Base-by-base conservation (phyloP, 768 basidiomycete genomes). In the Tricholoma saponaceum region DNA sequence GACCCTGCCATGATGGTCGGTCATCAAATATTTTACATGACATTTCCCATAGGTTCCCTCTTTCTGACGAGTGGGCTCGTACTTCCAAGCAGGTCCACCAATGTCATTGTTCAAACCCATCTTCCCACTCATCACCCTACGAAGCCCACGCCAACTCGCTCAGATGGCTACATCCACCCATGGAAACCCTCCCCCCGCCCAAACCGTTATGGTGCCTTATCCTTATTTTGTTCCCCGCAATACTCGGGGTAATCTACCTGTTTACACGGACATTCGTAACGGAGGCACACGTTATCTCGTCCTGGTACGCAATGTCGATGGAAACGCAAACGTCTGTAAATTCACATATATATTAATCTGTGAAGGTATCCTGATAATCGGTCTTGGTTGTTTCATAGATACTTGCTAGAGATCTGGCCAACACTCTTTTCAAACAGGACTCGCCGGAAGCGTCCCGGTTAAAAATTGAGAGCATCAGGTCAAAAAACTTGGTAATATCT, bases 221-320 rank as follows among this genome's bases (percentile, higher is more conserved):
- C 66, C 72, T 26, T 92, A 90, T 72, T 81, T 79, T 59, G 76
- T 92, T 46, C 79, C 82, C 20, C 82, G 90, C 59, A 91, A 89
- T 69, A 69, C 80, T 49, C 78, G 78, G 51, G 86, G 87, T 30
- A 80, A 81, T 50, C 77, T 92, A 28, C 89, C 90, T 44, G 87
- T 92, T 23, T 90, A 90, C 69, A 81, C 86, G 26, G 87, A 91
- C 67, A 67, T 89, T 46, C 83, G 86, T 60, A 89, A 87, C 67
- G 82, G 72, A 28, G 81, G 86, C 58, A 80, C 84, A 4, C 81
- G 83, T 55, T 73, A 83, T 59, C 73, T 81, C 33, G 70, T 87
- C 44, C 76, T 80, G 46, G 77, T 92, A 57, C 81, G 85, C 53
- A 87, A 90, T 70, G 75, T 92, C 8, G 78, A 90, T 57, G 90